Evolutionary conservation across 495 filamentous ascomycete genomes (phyloP), one percentile per base, ranked within the genome.

Genomic region (Filosporella fistucella): DNA sequence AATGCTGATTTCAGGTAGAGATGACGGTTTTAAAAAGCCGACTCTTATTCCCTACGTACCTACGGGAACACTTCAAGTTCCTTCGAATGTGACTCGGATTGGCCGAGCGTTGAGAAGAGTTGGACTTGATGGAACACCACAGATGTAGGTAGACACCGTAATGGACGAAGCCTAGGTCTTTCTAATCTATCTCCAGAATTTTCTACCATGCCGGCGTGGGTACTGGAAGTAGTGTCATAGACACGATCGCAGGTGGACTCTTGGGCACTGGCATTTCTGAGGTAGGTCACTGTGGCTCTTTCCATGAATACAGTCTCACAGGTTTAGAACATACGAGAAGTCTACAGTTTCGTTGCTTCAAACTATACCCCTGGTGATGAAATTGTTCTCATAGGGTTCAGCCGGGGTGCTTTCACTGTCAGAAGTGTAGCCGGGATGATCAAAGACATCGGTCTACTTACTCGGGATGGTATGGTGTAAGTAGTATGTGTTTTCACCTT

Each of bases 331-430:
- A 77, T 89, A 33, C 71, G 79, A 26, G 79, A 82, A 56, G 78
- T 74, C 0, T 89, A 89, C 58, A 69, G 74, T 13, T 89, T 85
- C 55, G 62, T 87, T 13, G 75, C 76, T 7, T 75, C 76, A 28
- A 89, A 89, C 66, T 86, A 82, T 52, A 63, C 72, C 23, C 71
- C 76, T 24, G 81, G 81, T 6, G 85, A 88, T 57, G 82, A 88
- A 52, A 85, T 88, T 33, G 70, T 86, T 49, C 68, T 89, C 16
- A 53, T 87, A 30, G 85, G 85, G 9, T 89, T 88, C 64, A 86
- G 82, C 30, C n/a, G 85, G 9, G 84, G 85, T 9, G 84, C 84
- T 12, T 89, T 82, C 56, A 88, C 84, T 0, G 82, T 78, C 2
- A 70, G 85, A 41, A 79, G 75, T 30, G 76, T 87, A 28, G 58